Evolutionary conservation across 352 stramenopile genomes (phyloP), one percentile per base, ranked within the genome.

Genomic region (Pythium pyrilobum): DNA sequence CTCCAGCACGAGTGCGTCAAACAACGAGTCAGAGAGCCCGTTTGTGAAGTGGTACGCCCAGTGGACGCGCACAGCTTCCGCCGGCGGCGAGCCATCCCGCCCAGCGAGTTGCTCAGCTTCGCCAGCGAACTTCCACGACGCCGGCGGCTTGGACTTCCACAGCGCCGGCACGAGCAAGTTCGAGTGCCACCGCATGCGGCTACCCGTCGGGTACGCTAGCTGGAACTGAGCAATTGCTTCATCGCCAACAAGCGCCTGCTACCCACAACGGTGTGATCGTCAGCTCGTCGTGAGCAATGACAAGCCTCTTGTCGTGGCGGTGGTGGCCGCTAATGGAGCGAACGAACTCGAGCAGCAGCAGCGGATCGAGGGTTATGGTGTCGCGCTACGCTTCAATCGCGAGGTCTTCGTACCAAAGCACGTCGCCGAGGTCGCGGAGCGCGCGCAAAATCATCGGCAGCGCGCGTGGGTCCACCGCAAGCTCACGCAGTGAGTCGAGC

Each of bases 1-100:
- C n/a, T n/a, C n/a, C n/a, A n/a, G n/a, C n/a, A n/a, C n/a, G n/a
- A n/a, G n/a, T 64, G 52, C n/a, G 20, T 64, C 56, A 15, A 54
- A 64, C 1, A 64, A 16, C 20, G 44, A 53, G 24, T 66, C 51
- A 3, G 51, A 37, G 12, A 56, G 44, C 0, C 41, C 42, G 12
- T 50, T 31, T 8, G 45, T 31, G 32, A 66, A 61, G 4, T 28
- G 32, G 33, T 66, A 66, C 24, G 60, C 50, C 51, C 58, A 66
- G 20, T 37, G 41, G 13, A 60, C 50, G 23, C 24, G 55, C n/a
- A 15, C 15, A 15, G 10, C 10, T 15, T 45, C 11, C 8, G 10
- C 11, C 15, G 16, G 15, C 6, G 18, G 11, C 15, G 16, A 45
- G n/a, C n/a, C n/a, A 12, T 27, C 39, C 5, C 20, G 25, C 5